Conservation (phyloP, 345 rosid species). For the Eucalyptus marginata region DNA sequence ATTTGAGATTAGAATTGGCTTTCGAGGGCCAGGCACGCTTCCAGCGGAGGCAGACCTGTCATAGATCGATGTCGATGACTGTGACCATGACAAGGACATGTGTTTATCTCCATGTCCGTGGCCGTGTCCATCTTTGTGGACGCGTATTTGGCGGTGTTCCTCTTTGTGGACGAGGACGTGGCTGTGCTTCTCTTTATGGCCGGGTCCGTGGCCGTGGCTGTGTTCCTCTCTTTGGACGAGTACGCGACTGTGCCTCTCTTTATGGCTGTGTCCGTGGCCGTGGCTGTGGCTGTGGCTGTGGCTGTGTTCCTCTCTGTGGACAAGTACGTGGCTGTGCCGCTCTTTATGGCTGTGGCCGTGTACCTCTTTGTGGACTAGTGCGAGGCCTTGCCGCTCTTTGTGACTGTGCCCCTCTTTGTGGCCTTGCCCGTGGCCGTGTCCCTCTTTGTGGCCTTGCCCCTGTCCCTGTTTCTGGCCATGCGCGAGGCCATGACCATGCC, state of each 20-base stretch:
- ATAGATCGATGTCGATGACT: no score
- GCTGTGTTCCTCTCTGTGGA: background rate
- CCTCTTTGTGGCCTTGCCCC: background rate
- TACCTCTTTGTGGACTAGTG: no score
- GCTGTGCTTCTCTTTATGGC: background rate
- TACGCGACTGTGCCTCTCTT: background rate
- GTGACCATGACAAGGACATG: background rate
- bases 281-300: background rate
- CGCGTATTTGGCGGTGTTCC: background rate
- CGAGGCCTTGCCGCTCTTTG: no score
- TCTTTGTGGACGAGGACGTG: background rate
- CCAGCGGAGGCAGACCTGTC: no score
- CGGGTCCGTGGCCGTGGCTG: accelerated
- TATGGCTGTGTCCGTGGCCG: background rate
- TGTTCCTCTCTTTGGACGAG: background rate
- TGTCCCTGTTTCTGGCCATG: background rate
- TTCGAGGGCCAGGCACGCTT: no score
- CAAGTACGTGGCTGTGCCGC: no score
- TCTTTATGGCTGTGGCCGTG: no score
- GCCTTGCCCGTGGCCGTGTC: background rate
- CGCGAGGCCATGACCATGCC: background rate
- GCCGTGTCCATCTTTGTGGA: background rate
- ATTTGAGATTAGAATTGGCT: no score
- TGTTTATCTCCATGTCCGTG: background rate
- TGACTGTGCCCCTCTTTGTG: background rate